These are phyloP conservation scores for Phialophora chinensis DNA, from an alignment of 2,329 filamentous ascomycete genomes.

Conservation along the genomic window DNA sequence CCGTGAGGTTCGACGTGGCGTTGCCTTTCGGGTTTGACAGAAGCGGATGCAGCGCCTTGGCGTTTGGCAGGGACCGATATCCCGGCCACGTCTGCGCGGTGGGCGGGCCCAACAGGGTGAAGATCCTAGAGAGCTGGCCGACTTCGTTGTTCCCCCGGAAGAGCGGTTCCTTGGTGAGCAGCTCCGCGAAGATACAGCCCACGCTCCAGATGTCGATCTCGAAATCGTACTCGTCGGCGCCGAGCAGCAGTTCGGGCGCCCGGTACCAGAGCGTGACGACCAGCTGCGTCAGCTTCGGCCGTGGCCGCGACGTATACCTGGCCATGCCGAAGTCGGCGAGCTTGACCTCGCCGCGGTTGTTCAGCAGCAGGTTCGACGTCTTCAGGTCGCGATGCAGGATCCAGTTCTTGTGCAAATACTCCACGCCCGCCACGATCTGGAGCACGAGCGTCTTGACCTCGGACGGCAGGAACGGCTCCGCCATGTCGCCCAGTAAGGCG, in stretches of 20 bases:
- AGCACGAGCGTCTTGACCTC: constrained; percentile 89
- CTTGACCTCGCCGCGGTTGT: constrained; percentile 92
- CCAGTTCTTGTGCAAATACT: constrained; percentile 86
- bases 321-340: constrained; percentile 99
- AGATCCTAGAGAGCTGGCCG: constrained; percentile 85
- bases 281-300: constrained; percentile 79
- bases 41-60: constrained; percentile 68
- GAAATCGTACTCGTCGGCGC: constrained; percentile 73
- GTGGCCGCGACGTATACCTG: constrained; percentile 80
- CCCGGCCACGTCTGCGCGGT: constrained; percentile 82
- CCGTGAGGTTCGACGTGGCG: constrained; percentile 36
- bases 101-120: constrained; percentile 85
- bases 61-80: constrained; percentile 87
- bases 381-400: constrained; percentile 94
- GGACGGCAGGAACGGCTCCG: constrained; percentile 87
- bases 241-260: constrained; percentile 85
- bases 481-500: constrained; percentile 90
- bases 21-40: constrained; percentile 52
- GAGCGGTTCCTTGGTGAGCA: constrained; percentile 80
- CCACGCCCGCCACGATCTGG: constrained; percentile 79
- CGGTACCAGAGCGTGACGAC: constrained; percentile 99
- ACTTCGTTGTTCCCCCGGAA: constrained; percentile 92
- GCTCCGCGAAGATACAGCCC: constrained; percentile 93
- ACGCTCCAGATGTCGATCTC: constrained; percentile 95
- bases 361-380: constrained; percentile 91